Base-by-base conservation (phyloP, 139 green algal species). In the Spirogloea muscicola region DNA sequence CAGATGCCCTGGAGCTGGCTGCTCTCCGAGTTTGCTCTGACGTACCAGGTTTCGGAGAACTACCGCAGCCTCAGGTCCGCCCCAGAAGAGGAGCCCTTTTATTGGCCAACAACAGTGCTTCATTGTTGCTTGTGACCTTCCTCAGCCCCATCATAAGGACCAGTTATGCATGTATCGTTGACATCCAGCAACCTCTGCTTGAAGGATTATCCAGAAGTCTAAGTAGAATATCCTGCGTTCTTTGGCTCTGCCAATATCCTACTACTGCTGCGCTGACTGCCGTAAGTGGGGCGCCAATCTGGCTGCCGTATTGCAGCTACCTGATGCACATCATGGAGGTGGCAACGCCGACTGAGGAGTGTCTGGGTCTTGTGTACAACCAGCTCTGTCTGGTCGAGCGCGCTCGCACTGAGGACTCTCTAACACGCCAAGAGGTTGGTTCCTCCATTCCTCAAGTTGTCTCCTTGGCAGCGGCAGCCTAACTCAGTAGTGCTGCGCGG, bases 1-100 rank as follows among this genome's bases (percentile, higher is more conserved):
- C 18, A 66, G 13, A 65, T 64, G 18, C 72, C 72, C 33, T 81
- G 72, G 72, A 21, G 44, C 25, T 81, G 72, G 72, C 72, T 81
- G 3, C 27, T 79, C 6, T 41, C 41, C 34, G 61, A 74, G 69
- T 78, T 78, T 60, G 59, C 38, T 16, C 18, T 31, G 6, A 29
- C 29, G 25, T 78, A 77, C 49, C 60, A 18, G 3, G 58, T 76
- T 33, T 61, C 31, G 16, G 29, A 74, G 3, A 57, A 18, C 6
- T 76, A 76, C 43, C 29, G 29, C 57, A 49, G 57, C 33, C 58
- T 76, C 41, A 76, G 68, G 68, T 76, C 10, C n/a, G 68, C 13
- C n/a, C 65, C n/a, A 21, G n/a, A 55, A 21, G n/a, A n/a, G 21
- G 21, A 55, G 46, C n/a, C 46, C 21, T 31, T 21, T 21, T 21